Base-by-base conservation (phyloP, 2,329 filamentous ascomycete species). In the Fonsecaea erecta region DNA sequence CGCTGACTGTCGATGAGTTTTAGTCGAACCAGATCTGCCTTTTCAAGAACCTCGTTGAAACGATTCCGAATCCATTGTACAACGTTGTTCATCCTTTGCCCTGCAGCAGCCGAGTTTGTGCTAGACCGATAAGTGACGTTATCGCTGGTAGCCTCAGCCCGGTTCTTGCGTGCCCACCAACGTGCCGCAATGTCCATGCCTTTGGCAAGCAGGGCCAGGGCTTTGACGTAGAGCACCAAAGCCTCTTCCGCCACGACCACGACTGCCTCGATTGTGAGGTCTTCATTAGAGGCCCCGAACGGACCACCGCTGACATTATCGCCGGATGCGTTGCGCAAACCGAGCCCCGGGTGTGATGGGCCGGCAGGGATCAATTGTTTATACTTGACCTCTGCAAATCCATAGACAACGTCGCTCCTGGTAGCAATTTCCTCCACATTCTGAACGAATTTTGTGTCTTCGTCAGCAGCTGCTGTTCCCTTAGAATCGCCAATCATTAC, bases 371-470 rank as follows among this genome's bases (percentile, higher is more conserved):
- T 87, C n/a, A 99, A 85, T 77, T 99, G 95, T 77, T 96, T 95
- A 79, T 96, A 97, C 78, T 99, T 99, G 74, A 99, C 94, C 79
- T 99, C 94, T 5, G 95, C 95, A 77, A 99, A 98, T 2, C 94
- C 93, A 76, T 93, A 99, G 2, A 99, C 93, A 52, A 97, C 95
- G 76, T 99, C 93, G 74, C 93, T 97, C 43, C 93, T 86, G 34
- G 93, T 95, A 1, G 95, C 95, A 69, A 92, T 90, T 72, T 98
- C 93, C 76, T 99, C 94, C 63, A 98, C 93, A 52, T 87, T 85
- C 73, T 93, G 90, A 1, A 94, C 88, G 46, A 91, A 88, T 69
- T 86, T 87, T 16, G 85, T 83, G 74, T 98, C 95, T 74, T 97
- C 93, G 69, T 97, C 93, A 21, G 87, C 79, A 2, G 85, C 84